Evolutionary conservation across 352 stramenopile species (phyloP).

Genomic region (Globisporangium middletonii): DNA sequence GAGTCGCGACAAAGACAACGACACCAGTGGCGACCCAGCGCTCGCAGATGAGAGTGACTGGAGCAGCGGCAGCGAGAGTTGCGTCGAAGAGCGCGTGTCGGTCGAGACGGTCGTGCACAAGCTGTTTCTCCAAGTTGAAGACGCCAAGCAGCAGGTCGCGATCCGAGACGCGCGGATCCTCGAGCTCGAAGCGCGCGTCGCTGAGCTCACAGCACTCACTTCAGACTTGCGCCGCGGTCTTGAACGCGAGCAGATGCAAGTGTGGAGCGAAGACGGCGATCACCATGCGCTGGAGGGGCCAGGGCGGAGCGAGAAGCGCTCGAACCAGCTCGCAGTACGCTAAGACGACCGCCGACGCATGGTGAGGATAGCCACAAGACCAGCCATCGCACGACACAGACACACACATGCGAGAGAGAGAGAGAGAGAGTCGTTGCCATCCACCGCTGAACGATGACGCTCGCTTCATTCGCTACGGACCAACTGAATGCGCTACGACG

Average conservation of each 20-base stretch:
- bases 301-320: not conserved
- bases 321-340: conserved; percentile 5
- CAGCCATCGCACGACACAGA: too few relatives aligned
- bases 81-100: conserved; percentile 18
- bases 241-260: not conserved
- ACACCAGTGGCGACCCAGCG: not conserved
- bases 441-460: too few relatives aligned
- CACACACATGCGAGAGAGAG: not conserved
- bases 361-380: too few relatives aligned
- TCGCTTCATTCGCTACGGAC: too few relatives aligned
- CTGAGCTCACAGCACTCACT: conserved; percentile 16
- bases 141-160: not conserved
- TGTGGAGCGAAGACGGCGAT: not conserved
- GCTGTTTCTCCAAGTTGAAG: conserved; percentile 21
- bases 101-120: conserved; percentile 27
- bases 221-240: not conserved
- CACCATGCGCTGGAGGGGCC: not conserved
- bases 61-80: conserved; percentile 13
- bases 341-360: not conserved
- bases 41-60: conserved; percentile 3
- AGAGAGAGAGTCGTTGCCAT: not conserved
- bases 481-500: not conserved
- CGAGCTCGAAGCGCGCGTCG: conserved; percentile 19
- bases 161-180: conserved; percentile 18
- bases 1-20: not conserved